These are phyloP conservation scores for Selenicereus undatus DNA, from an alignment of 148 eudicot species.

Conservation along the genomic window DNA sequence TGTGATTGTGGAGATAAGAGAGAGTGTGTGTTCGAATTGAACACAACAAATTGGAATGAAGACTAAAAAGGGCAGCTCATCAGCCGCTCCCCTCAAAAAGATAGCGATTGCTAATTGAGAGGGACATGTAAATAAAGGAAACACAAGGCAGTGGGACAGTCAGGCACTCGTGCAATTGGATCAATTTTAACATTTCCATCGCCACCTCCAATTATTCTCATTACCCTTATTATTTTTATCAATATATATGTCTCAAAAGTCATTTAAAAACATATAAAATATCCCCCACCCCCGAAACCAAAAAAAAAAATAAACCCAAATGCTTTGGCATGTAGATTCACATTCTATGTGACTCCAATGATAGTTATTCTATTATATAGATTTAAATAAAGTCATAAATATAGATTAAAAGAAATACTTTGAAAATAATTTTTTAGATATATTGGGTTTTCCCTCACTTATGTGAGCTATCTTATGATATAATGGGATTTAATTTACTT, in stretches of 20 bases:
- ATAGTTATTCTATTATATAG: no score
- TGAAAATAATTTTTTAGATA: no score
- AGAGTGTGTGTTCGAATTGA: neutral
- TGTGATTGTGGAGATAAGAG: no score
- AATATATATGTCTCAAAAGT: no score
- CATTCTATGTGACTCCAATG: no score
- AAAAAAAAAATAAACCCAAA: no score
- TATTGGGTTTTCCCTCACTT: neutral
- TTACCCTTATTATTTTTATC: neutral
- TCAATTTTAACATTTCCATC: neutral
- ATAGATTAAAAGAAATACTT: no score
- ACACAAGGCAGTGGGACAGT: constrained; percentile 4
- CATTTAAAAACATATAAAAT: no score
- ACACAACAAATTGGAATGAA: neutral
- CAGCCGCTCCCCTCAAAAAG: neutral
- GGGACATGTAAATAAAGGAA: neutral
- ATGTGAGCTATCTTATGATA: neutral
- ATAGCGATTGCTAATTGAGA: neutral
- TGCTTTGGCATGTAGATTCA: no score
- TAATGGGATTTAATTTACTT: no score
- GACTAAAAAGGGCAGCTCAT: neutral
- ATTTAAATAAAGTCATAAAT: no score
- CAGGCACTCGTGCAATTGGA: neutral
- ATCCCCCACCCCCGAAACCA: no score
- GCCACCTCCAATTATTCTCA: neutral